Conservation (phyloP, 1,284 basidiomycete genomes). For the Trametes hirsuta region DNA sequence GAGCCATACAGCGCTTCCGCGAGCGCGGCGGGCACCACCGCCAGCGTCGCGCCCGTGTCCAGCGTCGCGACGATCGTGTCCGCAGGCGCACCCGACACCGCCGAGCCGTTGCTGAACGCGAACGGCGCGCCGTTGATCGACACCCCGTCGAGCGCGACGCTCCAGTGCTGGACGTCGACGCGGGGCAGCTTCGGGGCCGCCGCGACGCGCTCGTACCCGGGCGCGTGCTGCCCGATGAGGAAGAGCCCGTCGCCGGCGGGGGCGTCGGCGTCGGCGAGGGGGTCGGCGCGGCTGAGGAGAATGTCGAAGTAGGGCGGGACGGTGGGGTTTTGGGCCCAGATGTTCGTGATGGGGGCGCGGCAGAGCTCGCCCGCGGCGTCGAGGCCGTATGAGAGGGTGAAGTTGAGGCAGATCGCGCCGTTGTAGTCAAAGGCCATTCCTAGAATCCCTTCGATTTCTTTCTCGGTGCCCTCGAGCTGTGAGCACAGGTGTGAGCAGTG, state of each 20-base stretch:
- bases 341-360: not conserved
- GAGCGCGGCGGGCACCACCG: not conserved
- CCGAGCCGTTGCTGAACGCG: not conserved
- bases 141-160: not conserved
- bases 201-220: constrained; percentile 24
- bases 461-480: not conserved
- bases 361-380: constrained; percentile 22
- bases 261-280: constrained; percentile 3
- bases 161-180: constrained; percentile 45
- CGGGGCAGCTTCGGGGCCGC: constrained; percentile 35
- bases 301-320: constrained; percentile 27
- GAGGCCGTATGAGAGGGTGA: not conserved
- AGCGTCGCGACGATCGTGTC: not conserved
- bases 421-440: not conserved
- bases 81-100: not conserved
- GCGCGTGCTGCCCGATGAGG: constrained; percentile 33
- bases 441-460: not conserved
- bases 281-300: constrained; percentile 32
- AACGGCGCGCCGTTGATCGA: not conserved
- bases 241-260: constrained; percentile 27
- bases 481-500: not conserved
- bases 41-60: not conserved
- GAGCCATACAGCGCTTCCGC: not conserved
- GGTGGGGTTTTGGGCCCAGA: not conserved
- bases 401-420: not conserved